These are phyloP conservation scores for Alternaria longipes DNA, from an alignment of 2,329 filamentous ascomycete species.

Conservation along the genomic window DNA sequence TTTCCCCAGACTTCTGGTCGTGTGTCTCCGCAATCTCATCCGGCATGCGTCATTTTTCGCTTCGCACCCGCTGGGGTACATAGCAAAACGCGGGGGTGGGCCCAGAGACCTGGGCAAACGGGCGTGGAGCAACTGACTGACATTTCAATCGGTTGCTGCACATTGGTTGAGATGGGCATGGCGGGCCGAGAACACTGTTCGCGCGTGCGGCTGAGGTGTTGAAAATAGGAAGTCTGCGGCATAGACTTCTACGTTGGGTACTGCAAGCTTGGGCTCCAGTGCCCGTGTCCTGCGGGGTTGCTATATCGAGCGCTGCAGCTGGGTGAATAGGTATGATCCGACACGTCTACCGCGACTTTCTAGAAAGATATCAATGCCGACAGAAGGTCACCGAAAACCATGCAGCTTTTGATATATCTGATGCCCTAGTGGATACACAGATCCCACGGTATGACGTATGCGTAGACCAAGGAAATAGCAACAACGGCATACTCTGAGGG, in stretches of 20 bases:
- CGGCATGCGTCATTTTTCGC: slow-evolving; percentile 1
- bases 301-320: neutral
- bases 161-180: neutral
- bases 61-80: slow-evolving; percentile 4
- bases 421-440: neutral
- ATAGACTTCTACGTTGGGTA: neutral
- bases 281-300: slow-evolving; percentile 1
- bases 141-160: neutral
- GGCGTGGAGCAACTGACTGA: neutral
- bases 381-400: neutral
- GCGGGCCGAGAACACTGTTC: neutral
- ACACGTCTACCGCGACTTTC: neutral
- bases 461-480: neutral
- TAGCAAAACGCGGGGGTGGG: neutral
- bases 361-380: neutral
- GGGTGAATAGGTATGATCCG: neutral
- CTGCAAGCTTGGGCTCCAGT: neutral
- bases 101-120: neutral
- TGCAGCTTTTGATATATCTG: neutral
- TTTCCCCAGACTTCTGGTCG: slow-evolving; percentile 1
- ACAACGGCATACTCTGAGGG: neutral
- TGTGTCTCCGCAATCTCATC: neutral
- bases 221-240: neutral
- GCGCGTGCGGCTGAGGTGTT: neutral
- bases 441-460: neutral